Base-by-base conservation (phyloP, 2,329 filamentous ascomycete species). In the Trichoderma koningii region DNA sequence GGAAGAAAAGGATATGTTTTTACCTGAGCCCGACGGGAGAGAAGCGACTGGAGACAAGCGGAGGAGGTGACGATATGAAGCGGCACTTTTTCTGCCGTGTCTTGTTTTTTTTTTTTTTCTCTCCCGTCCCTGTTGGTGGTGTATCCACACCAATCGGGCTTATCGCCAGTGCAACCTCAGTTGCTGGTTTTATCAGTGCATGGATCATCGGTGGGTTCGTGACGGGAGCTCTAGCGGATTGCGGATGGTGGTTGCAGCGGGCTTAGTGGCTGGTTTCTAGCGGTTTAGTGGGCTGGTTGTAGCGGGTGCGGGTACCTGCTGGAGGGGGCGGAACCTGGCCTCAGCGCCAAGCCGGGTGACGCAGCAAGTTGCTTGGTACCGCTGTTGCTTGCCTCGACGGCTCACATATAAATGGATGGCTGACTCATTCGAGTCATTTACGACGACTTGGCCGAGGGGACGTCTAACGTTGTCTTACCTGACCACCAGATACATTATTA, bases 271-370 rank as follows among this genome's bases (percentile, higher is more conserved):
- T 4, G 34, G 34, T 14, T 38, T 3, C 14, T 38, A 14, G 34
- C 14, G 34, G 34, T 38, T 12, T 5, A 14, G 34, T 12, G 34
- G 12, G 34, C 5, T 38, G 12, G 21, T 21, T 17, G 38, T 34
- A 51, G 57, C 28, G n/a, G 57, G 7, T n/a, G 34, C 57, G 38
- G 48, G 48, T 62, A 52, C 48, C 57, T 62, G 48, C 57, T 52
- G 57, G 57, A 30, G 48, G 21, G 5, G 7, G 12, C 15, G 17
- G 23, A 21, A 62, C 57, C 45, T 53, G 47, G 23, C 7, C 7
- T n/a, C 21, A n/a, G 47, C 23, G 57, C 57, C 57, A 61, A 61
- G 57, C 23, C 51, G 34, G 23, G 19, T 28, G 23, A 26, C 23
- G n/a, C 14, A 17, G 23, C 57, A 51, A 61, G 57, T 61, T 21